Evolutionary conservation across 495 filamentous ascomycete species (phyloP), one percentile per base, ranked within the genome.

Genomic region (Trichodelitschia bisporula): DNA sequence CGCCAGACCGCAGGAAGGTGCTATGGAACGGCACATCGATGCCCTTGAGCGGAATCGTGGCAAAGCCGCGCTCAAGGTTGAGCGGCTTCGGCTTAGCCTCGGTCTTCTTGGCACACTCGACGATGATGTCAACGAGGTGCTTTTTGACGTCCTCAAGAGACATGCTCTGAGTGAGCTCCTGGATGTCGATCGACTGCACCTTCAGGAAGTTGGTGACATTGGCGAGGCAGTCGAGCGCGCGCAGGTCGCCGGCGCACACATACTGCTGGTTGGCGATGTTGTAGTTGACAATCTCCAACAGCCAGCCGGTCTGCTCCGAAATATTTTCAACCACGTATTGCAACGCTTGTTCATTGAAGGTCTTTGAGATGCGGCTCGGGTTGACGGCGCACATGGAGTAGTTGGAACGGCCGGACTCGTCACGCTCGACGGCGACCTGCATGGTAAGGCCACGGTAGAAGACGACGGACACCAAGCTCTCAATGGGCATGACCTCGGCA

Each of bases 371-470:
- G 39, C 86, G 68, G 57, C 78, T 86, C 24, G 86, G 86, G 53
- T 99, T 99, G 55, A 95, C 84, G 32, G 86, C 86, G 47, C 82
- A 89, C 86, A 99, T 99, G 29, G 73, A 75, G 58, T 99, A 99
- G 57, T 91, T 95, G 30, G 79, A 90, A 26, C 86, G 76, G 31
- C 86, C 86, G 35, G 66, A 55, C 33, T 68, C 80, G 50, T 99
- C 86, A 47, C 86, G 82, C 52, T 95, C 89, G 41, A 99, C 86
- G 23, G 86, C 86, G 29, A 99, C 89, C 52, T 99, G 86, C 86
- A 99, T 99, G 12, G 86, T 99, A 39, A 99, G 59, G 45, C 86
- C 86, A 45, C 86, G 77, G 58, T 99, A 99, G 61, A 99, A 99
- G 33, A 95, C 86, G 15, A 99, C 86, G 1, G 86, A 91, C 0